phyloP scores from a whole-genome alignment of 768 basidiomycete genomes.

The Artomyces pyxidatus region DNA sequence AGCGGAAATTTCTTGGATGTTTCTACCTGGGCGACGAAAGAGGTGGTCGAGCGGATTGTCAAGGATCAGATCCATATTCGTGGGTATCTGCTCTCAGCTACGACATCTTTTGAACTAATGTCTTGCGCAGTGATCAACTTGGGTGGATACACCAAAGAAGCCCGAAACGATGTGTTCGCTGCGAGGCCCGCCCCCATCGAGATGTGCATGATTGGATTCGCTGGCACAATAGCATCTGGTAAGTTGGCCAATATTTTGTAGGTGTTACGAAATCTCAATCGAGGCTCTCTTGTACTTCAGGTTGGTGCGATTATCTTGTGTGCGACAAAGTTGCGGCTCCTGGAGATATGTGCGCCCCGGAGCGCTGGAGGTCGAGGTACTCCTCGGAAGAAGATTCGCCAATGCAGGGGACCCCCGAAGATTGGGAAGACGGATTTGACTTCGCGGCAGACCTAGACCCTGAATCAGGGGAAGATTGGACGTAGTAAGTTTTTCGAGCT shows the following conservation, averaged over 20 bases:
- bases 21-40: conserved; percentile 28
- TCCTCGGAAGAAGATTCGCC: conserved; percentile 13
- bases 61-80: conserved; percentile 39
- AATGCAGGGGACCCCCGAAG: conserved; percentile 7
- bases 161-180: conserved; percentile 44
- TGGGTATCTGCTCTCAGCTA: conserved; percentile 16
- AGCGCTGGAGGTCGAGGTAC: no score
- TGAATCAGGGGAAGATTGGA: conserved; percentile 31
- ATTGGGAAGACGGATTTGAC: conserved; percentile 25
- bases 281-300: no score
- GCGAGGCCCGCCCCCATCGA: conserved; percentile 41
- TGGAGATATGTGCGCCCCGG: conserved; percentile 27
- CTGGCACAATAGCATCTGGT: conserved; percentile 36
- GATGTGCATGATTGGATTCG: conserved; percentile 43
- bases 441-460: conserved; percentile 35
- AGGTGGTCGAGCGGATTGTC: conserved; percentile 32
- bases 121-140: conserved; percentile 42
- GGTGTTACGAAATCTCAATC: not conserved
- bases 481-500: conserved; percentile 29
- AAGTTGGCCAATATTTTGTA: conserved; percentile 24
- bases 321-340: conserved; percentile 39
- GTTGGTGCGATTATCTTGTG: conserved; percentile 41
- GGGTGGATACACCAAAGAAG: conserved; percentile 45
- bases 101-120: no score
- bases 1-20: conserved; percentile 34